Base-by-base conservation (phyloP, 202 grass and related monocot genomes). In the Panicum virgatum region DNA sequence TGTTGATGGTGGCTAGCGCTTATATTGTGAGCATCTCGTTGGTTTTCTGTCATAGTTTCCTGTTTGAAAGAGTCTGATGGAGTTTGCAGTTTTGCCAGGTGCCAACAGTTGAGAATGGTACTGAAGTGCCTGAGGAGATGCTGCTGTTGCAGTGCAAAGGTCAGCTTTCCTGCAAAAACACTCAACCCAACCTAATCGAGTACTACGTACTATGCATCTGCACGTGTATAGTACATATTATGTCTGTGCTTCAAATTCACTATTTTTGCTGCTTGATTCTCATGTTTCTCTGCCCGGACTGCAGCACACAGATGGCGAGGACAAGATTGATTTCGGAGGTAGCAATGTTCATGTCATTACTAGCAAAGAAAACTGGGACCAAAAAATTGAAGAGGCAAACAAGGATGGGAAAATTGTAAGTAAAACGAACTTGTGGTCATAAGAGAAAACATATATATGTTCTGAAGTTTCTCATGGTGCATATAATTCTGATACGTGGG, bases 381-480 rank as follows among this genome's bases (percentile, higher is more conserved):
- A 89, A 70, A 93, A 88, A 40, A 80, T 89, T 51, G 82, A 86
- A 19, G 88, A 97, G 62, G 91, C 91, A 64, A 87, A 80, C 64
- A 89, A 86, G 78, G 89, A 86, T 81, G 94, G 86, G 57, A 93
- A 89, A 82, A 89, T 88, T 27, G 91, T 97, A 88, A 93, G 94
- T 57, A 78, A 50, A 73, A 53, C 5, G 3, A 64, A 57, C 23
- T 29, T n/a, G 11, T 0, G 12, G 44, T 62, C 25, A 23, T 38
- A 29, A 26, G 13, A 51, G 69, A 30, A 63, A 51, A 9, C 5
- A 1, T 61, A 5, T 61, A 1, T 61, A 5, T 61, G 19, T 71
- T 15, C 13, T 34, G 18, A 54, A 13, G 10, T 62, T 76, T 45
- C 37, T 61, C n/a, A 12, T 13, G 16, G 0, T 20, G 26, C 39